Base-by-base conservation (phyloP, 768 basidiomycete genomes). In the Clitopilus hobsonii region DNA sequence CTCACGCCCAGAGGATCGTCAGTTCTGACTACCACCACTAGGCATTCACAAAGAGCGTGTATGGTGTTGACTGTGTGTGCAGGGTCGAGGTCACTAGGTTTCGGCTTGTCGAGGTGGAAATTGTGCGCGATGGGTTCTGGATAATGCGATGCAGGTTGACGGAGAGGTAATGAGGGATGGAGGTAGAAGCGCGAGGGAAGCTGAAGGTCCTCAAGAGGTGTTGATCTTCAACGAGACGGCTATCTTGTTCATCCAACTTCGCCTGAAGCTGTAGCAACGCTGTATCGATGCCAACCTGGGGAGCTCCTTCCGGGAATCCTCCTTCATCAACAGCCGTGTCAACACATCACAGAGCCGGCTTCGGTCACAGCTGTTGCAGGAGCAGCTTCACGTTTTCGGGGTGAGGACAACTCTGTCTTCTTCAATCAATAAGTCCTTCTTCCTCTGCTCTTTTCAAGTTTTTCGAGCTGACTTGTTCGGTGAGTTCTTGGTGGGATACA, bases 121-220 rank as follows among this genome's bases (percentile, higher is more conserved):
- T 98, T 95, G 62, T 98, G 96, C 10, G 84, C n/a, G n/a, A 80
- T 0, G 95, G 89, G 65, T 98, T 98, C 64, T 97, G 94, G 45
- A 98, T 85, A 63, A 98, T 94, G 51, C 97, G 97, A 25, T 86
- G 83, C 3, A 98, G 82, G 66, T 98, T 98, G 74, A 98, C 96
- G 3, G 96, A 96, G 11, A 98, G 84, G 57, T 93, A 94, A 58
- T 93, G 91, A 1, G 86, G 84, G 5, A 78, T 75, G 26, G 78
- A 82, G 6, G 88, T 84, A 28, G 89, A 84, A 1, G 83, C 80
- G 18, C 85, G 80, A 10, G 84, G 86, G 81, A 95, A 97, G 58
- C 98, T 81, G 72, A 92, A 92, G 5, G 68, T 59, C n/a, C 96
- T 89, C 4, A 99, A 76, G 1, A 84, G 66, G 7, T 75, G 73